Evolutionary conservation across 2,329 filamentous ascomycete species (phyloP), one percentile per base, ranked within the genome.

Genomic region (Calonectria crousiana): DNA sequence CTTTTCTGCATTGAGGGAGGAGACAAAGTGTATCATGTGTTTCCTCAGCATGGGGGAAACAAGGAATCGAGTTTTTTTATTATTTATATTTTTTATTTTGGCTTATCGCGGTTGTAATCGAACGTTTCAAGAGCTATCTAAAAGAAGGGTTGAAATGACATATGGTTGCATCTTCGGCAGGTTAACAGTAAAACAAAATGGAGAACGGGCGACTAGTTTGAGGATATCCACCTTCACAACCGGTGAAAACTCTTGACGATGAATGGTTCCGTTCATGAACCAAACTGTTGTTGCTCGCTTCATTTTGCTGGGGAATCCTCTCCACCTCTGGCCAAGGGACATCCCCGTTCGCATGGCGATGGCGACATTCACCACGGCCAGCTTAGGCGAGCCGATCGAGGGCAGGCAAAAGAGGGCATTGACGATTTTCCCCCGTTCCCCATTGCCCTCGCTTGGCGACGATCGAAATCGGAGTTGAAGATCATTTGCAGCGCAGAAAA

Each of bases 11-110:
- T 47, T 65, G 51, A 67, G 30, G 30, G n/a, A 52, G 56, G 36
- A 56, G 53, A 14, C 23, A 30, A 65, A 47, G 58, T 71, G 65
- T 28, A 38, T 75, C 34, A 66, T 75, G 69, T 67, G 67, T 49
- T 64, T 53, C 62, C 69, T 75, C 56, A 52, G 65, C 71, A 67
- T 60, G 69, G 69, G 36, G 32, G 44, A 26, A 60, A 47, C 44
- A 47, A 16, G 52, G 38, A n/a, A 68, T 60, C 41, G 38, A 26
- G 5, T 68, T 67, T 69, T 74, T 23, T 41, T 69, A 71, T 23
- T 47, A n/a, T 47, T n/a, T 47, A 11, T 10, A 9, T n/a, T 11
- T 9, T 3, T n/a, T 47, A 53, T 20, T 18, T 53, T 53, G 23
- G 18, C 16, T 28, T 38, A 64, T 47, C 38, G 20, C 32, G 20